Evolutionary conservation across 2,329 filamentous ascomycete species (phyloP), one percentile per base, ranked within the genome.

Genomic region (Penicillium janthinellum): DNA sequence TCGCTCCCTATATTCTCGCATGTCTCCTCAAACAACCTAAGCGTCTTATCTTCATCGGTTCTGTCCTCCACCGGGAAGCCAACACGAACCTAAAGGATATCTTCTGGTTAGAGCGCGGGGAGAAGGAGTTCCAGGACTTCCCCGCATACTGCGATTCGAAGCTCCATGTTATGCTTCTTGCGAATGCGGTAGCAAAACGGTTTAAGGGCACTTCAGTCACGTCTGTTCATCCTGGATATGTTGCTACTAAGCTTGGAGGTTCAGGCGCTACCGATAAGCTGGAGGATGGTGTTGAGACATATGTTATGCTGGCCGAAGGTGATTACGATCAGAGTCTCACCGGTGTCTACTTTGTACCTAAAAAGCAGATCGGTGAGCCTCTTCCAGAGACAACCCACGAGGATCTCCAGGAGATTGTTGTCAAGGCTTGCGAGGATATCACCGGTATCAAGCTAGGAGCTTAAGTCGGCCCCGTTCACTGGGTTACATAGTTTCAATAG

Each of bases 1-100:
- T 86, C 1, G 82, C 84, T 20, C 84, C 84, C 0, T 87, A 85
- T 64, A 73, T 86, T 2, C 73, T 86, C 4, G 78, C 83, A 0
- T 79, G 76, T 34, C 70, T 84, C 8, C 77, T 86, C 63, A 69
- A 74, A 2, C 75, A 71, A 39, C 83, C 84, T 3, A 82, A 79
- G 62, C 72, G 83, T 10, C 69, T 86, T 15, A 71, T 86, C 0
- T 86, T 81, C 60, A 70, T 86, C n/a, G 80, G 77, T 10, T 83
- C 80, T 0, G 70, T 73, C 12, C 70, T 85, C 71, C 84, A 86
- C 64, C 66, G 67, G n/a, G 69, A 76, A 52, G 83, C 82, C 8
- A 77, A 82, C 38, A 64, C 71, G 3, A 71, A 66, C 35, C 44
- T 81, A 53, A 69, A 76, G 25, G 77, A 79, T 53, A 69, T 80